A percentile compares a stretch with the other conserved stretches of the same genome.
Evolutionary conservation across 495 filamentous ascomycete genomes (phyloP).

Genomic region (Lophiostoma macrostomum): DNA sequence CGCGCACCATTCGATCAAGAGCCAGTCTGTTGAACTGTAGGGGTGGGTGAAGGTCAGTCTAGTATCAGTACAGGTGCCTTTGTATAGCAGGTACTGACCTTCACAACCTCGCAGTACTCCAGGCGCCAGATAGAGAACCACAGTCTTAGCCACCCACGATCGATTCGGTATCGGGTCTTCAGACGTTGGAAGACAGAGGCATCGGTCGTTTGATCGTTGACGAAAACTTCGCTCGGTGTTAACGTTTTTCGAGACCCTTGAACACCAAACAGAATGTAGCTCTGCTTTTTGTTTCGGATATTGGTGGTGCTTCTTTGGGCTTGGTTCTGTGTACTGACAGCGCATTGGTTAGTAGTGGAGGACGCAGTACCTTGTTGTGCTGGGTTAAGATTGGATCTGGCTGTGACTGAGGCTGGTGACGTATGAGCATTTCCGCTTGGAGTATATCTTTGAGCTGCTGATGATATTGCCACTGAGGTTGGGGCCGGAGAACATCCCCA

Average conservation of each 20-base stretch:
- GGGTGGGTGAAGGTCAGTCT: not conserved
- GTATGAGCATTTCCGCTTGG: too few species aligned
- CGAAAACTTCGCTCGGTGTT: not conserved
- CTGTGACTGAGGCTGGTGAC: too few species aligned
- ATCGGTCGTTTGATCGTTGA: not conserved
- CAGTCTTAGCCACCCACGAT: not conserved
- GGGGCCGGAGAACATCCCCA: too few species aligned
- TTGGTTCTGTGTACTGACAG: not conserved
- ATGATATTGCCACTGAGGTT: too few species aligned
- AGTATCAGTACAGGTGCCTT: not conserved
- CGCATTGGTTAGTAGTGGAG: too few species aligned
- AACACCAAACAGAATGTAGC: not conserved
- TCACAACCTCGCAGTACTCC: not conserved
- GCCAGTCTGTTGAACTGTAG: slow-evolving; percentile 2
- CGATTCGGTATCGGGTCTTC: not conserved
- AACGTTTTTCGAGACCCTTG: not conserved
- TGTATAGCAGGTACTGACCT: not conserved
- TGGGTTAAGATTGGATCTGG: too few species aligned
- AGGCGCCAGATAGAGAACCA: slow-evolving; percentile 6
- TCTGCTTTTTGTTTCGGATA: not conserved
- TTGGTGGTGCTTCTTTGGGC: not conserved
- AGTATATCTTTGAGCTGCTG: too few species aligned
- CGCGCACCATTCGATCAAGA: not conserved
- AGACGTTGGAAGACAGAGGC: not conserved
- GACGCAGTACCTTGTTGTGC: too few species aligned